Base-by-base conservation (phyloP, 2,329 filamentous ascomycete genomes). In the Rhynchosporium graminicola region DNA sequence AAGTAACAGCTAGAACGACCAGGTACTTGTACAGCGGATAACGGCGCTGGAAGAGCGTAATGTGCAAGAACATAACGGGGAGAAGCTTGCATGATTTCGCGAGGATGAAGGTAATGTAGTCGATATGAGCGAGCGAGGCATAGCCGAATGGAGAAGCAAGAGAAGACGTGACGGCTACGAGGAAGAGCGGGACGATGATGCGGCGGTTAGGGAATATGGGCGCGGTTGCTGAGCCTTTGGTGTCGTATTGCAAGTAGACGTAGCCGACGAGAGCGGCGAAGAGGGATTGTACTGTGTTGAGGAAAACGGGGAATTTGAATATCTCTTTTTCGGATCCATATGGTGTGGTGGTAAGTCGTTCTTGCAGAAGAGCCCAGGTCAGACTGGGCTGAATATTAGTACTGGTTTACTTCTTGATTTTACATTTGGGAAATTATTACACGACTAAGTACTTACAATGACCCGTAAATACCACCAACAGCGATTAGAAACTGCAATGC, bases 81-180 rank as follows among this genome's bases (percentile, higher is more conserved):
- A 99, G 87, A 26, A 99, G 84, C 80, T 99, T 99, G 88, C 95
- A 99, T 71, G 89, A 93, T 79, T 99, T 98, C 70, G 95, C 94
- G 47, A 99, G 89, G 70, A 97, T 91, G 78, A 96, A 98, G 36
- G 95, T 97, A 73, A 98, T 91, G 78, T 98, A 98, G 83, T 98
- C 95, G 77, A 98, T 92, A 76, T 98, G 92, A 43, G 89, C 87
- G 57, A 98, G 87, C 63, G 87, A 90, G 56, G 95, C 93, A 78
- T 98, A 98, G 70, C 94, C 95, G 73, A 97, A 97, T 2, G 94
- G 94, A n/a, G 89, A 92, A 45, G 94, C 92, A 58, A 98, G 88
- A 3, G 91, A 92, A 71, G 87, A 90, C 4, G 92, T 97, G 61
- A 97, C 77, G 69, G 92, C 91, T 63, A 99, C 92, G 63, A 98